Base-by-base conservation (phyloP, 2,329 filamentous ascomycete genomes). In the Aschersonia sp. region DNA sequence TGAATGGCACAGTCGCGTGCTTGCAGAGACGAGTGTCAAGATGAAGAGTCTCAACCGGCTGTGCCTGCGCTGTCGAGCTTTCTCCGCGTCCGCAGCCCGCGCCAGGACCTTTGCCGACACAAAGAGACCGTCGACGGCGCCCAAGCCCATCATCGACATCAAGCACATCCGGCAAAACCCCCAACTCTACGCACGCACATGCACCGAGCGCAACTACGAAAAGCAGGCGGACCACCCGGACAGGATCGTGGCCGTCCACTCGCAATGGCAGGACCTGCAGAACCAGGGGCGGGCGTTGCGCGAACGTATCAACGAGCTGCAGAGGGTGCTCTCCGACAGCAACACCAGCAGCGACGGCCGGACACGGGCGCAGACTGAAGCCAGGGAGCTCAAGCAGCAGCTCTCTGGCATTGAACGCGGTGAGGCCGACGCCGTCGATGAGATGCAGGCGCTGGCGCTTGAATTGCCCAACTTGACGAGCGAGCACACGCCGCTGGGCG, bases 121-220 rank as follows among this genome's bases (percentile, higher is more conserved):
- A 43, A 64, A 61, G 50, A 74, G 82, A 40, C 84, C 85, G 4
- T 72, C 84, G 2, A 82, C 77, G 47, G 89, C 86, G 10, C 89
- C 88, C 9, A 91, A 87, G 61, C 79, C 86, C 30, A 76, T 76
- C 44, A 75, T 94, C 54, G 85, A 96, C 68, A 75, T 94, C 61
- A 91, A 87, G 63, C 84, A 92, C 67, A 95, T 98, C 62, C 89
- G 89, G 50, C 77, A 88, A 59, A 85, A 94, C 65, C 79, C 85
- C 12, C 78, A 82, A 10, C 74, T 94, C 12, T 85, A 96, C 70
- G 77, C 84, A 56, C 73, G 83, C 54, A 97, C 94, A 60, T 94
- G 87, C 65, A 62, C 84, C 51, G 82, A 89, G 55, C 81, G 92
- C 55, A 96, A 96, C 63, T 96, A 96, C 67, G 72, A 61, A 50